A percentile compares a stretch with the other conserved stretches of the same genome.
Evolutionary conservation across 2,329 filamentous ascomycete genomes (phyloP).

Genomic region (Neopestalotiopsis sp.): DNA sequence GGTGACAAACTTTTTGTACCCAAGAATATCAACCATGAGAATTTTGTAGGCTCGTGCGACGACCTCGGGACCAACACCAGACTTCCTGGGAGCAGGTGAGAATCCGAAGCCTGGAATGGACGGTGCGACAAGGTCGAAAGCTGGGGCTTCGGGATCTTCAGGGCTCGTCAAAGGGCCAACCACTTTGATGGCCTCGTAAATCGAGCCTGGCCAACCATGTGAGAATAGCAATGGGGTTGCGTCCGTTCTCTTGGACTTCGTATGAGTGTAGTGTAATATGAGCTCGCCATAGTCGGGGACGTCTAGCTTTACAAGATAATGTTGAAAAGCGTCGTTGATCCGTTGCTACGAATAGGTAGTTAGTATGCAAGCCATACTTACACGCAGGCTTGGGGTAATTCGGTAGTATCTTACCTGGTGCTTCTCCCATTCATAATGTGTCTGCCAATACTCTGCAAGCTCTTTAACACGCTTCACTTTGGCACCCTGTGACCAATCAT

Average conservation of each 20-base stretch:
- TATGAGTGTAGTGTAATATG: conserved; percentile 37
- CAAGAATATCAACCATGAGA: conserved; percentile 49
- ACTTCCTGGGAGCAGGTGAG: conserved; percentile 37
- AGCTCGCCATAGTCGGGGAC: not conserved
- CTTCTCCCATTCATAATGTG: not conserved
- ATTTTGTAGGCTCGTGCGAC: conserved; percentile 39
- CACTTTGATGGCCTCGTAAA: conserved; percentile 43
- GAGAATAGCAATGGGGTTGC: conserved; percentile 47
- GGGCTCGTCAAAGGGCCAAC: conserved; percentile 39
- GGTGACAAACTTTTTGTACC: conserved; percentile 40
- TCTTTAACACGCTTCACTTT: not conserved
- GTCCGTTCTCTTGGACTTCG: conserved; percentile 29
- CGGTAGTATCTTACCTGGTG: not conserved
- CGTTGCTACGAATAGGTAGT: not conserved
- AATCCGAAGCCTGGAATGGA: conserved; percentile 51
- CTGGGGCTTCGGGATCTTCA: conserved; percentile 30
- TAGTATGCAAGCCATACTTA: not conserved
- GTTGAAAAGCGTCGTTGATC: not conserved
- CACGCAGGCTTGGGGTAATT: not conserved
- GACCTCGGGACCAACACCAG: conserved; percentile 37
- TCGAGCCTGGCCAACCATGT: conserved; percentile 50
- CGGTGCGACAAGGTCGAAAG: conserved; percentile 54
- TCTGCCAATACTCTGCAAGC: not conserved
- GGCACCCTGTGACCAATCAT: not conserved
- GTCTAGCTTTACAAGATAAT: not conserved